Evolutionary conservation across 2,329 filamentous ascomycete genomes (phyloP), one percentile per base, ranked within the genome.

Genomic region (Cercospora berteroae): DNA sequence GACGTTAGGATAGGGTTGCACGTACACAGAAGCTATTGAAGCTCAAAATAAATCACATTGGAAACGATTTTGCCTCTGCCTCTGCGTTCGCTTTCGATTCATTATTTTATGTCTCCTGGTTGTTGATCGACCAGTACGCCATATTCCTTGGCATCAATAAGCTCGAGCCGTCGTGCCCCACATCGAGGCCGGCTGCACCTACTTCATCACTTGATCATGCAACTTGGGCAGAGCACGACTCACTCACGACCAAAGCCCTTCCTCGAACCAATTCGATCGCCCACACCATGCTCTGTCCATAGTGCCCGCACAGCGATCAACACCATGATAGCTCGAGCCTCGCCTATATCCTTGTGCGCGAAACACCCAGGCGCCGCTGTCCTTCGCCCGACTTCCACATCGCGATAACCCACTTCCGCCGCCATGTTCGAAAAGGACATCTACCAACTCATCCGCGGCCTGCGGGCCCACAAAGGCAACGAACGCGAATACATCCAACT

Each of bases 381-480:
- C 18, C 63, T 25, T 60, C 42, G 39, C n/a, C 23, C 29, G 25
- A 18, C 36, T 3, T 8, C 29, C 23, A 36, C 20, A 25, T 44
- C 31, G 13, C 61, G 59, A 58, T 18, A 36, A 58, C 27, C 50
- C 25, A 59, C 39, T 1, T n/a, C 23, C 39, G 62, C 33, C 63
- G 69, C 12, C 71, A 98, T 94, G 95, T 99, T 99, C 83, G 95
- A 99, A 81, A 99, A 99, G 82, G 97, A 95, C 50, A 88, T 99
- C 20, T 97, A 97, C 81, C 94, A 98, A 88, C 94, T 99, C 84
- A 99, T 99, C 76, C 88, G 94, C 81, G 95, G 95, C 76, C 84
- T 99, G 77, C 90, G 95, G 73, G 95, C 94, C 79, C 94, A 98
- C 83, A 97, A 97, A 81, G 94, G 94, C 75, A 91, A 90, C 77